Conservation (phyloP, 2,329 filamentous ascomycete species). For the Fusarium sp. region DNA sequence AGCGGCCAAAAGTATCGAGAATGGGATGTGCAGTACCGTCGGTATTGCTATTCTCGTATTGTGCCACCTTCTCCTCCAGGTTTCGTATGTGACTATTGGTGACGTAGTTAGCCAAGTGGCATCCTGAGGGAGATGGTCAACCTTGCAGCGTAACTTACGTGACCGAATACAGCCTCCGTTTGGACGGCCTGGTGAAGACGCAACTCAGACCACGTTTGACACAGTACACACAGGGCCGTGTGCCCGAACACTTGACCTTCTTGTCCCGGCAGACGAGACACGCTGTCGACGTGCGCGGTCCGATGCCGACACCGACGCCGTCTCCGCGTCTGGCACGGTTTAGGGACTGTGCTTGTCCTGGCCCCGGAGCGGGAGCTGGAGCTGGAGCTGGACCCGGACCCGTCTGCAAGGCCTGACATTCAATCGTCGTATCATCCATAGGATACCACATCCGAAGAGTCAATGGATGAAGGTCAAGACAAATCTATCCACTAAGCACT, state of each 20-base stretch:
- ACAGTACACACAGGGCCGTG: slow-evolving; percentile 27
- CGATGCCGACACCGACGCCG: not conserved
- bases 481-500: not conserved
- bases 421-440: not conserved
- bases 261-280: not conserved
- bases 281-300: not conserved
- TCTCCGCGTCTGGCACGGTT: not conserved
- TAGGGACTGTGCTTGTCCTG: not conserved
- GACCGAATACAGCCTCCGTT: slow-evolving; percentile 23
- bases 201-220: slow-evolving; percentile 17
- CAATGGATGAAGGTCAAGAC: not conserved
- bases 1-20: not conserved
- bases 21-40: not conserved
- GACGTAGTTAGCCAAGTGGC: not conserved
- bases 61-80: not conserved
- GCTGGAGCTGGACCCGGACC: too few relatives aligned
- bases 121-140: not conserved
- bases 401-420: too few relatives aligned
- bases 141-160: slow-evolving; percentile 5
- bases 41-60: not conserved
- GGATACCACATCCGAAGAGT: not conserved
- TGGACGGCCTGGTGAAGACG: slow-evolving; percentile 21
- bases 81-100: not conserved
- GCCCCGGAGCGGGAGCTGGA: not conserved
- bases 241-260: slow-evolving; percentile 25